A percentile compares a stretch with the other conserved stretches of the same genome.
phyloP scores from a whole-genome alignment of 2,329 filamentous ascomycete genomes.

The Aspergillus piperis region DNA sequence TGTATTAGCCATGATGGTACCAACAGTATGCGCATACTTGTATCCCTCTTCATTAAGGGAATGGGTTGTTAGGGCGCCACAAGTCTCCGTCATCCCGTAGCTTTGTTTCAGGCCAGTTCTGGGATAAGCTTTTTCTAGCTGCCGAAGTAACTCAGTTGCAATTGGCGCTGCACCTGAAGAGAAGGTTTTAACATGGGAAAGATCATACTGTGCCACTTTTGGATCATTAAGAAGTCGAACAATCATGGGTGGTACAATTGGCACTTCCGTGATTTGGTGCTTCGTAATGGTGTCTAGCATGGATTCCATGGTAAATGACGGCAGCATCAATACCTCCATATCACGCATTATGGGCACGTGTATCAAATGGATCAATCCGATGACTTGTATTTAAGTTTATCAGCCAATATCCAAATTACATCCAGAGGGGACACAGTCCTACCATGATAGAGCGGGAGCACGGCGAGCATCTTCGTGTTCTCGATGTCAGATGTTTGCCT shows the following conservation, averaged over 20 bases:
- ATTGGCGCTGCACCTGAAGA: constrained; percentile 63
- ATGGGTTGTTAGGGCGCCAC: constrained; percentile 24
- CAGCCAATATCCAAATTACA: background rate
- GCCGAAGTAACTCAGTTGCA: constrained; percentile 57
- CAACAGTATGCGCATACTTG: constrained; percentile 45
- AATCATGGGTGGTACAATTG: constrained; percentile 62
- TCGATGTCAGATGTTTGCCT: constrained; percentile 54
- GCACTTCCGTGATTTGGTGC: constrained; percentile 57
- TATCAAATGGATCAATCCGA: constrained; percentile 63
- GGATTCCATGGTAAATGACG: constrained; percentile 61
- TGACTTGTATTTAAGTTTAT: constrained; percentile 42
- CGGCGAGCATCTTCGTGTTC: constrained; percentile 54
- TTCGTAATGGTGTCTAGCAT: constrained; percentile 57
- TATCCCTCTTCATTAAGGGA: constrained; percentile 36
- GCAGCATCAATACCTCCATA: constrained; percentile 66
- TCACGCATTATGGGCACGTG: constrained; percentile 65
- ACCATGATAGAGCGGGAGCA: constrained; percentile 63
- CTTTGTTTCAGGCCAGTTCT: constrained; percentile 64
- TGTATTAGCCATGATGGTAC: constrained; percentile 59
- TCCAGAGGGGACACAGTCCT: background rate
- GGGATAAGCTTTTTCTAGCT: constrained; percentile 59
- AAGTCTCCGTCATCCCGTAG: constrained; percentile 70
- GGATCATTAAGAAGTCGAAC: constrained; percentile 61
- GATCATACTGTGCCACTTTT: constrained; percentile 51
- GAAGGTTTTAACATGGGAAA: constrained; percentile 58